Evolutionary conservation across 495 filamentous ascomycete species (phyloP).

Genomic region (Podospora pseudoanserina): DNA sequence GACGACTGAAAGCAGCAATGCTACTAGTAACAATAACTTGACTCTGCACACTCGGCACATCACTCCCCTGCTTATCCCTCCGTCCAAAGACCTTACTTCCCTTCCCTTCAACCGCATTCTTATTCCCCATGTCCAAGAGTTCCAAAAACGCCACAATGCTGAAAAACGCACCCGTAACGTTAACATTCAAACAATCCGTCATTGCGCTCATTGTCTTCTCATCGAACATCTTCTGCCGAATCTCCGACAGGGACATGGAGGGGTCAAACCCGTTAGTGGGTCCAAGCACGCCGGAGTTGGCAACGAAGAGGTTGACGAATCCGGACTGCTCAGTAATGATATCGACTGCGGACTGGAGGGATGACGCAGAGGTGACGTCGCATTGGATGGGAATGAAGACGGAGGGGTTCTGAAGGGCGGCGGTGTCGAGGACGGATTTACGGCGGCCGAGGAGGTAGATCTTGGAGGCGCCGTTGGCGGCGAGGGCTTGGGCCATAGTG

Average conservation of each 20-base stretch:
- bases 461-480: constrained; percentile 57
- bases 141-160: constrained; percentile 61
- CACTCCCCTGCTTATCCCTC: constrained; percentile 19
- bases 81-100: constrained; percentile 28
- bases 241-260: constrained; percentile 44
- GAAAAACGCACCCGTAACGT: constrained; percentile 59
- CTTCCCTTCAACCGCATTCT: constrained; percentile 39
- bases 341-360: constrained; percentile 55
- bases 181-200: constrained; percentile 52
- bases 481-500: constrained; percentile 63
- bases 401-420: constrained; percentile 32
- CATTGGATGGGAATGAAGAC: constrained; percentile 56
- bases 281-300: constrained; percentile 56
- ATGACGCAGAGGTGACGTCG: constrained; percentile 62
- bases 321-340: constrained; percentile 36
- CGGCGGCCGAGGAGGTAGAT: constrained; percentile 69
- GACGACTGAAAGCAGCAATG: constrained; percentile 52
- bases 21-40: constrained; percentile 52
- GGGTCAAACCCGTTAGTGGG: constrained; percentile 31
- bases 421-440: constrained; percentile 46
- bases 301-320: constrained; percentile 62
- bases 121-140: constrained; percentile 63
- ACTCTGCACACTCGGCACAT: constrained; percentile 48
- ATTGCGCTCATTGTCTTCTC: constrained; percentile 49
- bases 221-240: constrained; percentile 32